Evolutionary conservation across 75 land plant genomes (phyloP), one percentile per base, ranked within the genome.

Genomic region (Adiantum capillusveneris): DNA sequence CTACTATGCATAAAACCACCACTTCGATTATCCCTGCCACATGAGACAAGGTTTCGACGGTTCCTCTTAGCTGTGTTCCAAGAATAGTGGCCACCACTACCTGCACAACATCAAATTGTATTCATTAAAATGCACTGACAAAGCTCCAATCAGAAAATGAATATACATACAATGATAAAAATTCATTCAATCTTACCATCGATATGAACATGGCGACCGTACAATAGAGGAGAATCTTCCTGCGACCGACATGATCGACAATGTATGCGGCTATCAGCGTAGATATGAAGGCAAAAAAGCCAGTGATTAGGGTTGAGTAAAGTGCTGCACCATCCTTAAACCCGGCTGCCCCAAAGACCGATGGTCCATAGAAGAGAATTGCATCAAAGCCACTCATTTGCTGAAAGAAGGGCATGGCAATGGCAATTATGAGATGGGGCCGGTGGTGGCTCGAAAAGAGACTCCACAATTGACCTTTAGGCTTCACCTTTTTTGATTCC

Each of bases 361-460:
- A 76, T 0, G 73, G 67, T 1, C 75, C 78, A 53, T 75, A 75
- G 65, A 75, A 75, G 58, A 75, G 60, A 56, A 75, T 69, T 24
- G 73, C 64, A 30, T 74, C 71, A 21, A 63, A 69, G 29, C 78
- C 73, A 13, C 67, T 64, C 57, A 75, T 31, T 48, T 67, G 78
- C 68, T 75, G 78, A 48, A 75, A 75, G 67, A 68, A 68, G 19
- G 72, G 75, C 27, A 73, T 43, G 0, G 39, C 11, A 11, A 69
- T 6, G 36, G 57, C 72, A 58, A 75, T 69, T 26, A 57, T 48
- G 11, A 69, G 58, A 49, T 58, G 73, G 2, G 78, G 37, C 3
- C 37, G 37, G 37, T 34, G 37, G 9, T 34, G 37, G 37, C 37
- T 3, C 7, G 37, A 3, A 34, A 34, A 5, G 37, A 34, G 37